Evolutionary conservation across 2,329 filamentous ascomycete species (phyloP).

Genomic region (Arthrinium phaeospermum): DNA sequence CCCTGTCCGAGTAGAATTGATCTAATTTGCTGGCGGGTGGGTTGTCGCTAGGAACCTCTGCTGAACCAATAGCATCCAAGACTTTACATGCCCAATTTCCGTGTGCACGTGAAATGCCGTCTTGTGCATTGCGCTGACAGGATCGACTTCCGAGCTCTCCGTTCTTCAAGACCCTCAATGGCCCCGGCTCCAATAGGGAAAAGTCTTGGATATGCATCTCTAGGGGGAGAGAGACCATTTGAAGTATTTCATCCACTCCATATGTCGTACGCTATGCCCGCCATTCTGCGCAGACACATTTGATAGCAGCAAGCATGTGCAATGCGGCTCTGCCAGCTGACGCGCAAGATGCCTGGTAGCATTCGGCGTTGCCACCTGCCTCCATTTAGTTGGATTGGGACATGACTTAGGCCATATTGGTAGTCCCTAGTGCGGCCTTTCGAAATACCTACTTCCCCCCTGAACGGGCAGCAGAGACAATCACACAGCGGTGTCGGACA

Average conservation of each 20-base stretch:
- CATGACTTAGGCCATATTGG: background rate
- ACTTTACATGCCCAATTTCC: slow-evolving; percentile 14
- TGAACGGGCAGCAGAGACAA: slow-evolving; percentile 9
- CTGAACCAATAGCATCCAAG: slow-evolving; percentile 1
- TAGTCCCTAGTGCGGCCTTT: background rate
- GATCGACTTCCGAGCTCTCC: slow-evolving; percentile 11
- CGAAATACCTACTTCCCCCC: background rate
- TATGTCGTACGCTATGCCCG: background rate
- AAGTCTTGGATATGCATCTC: background rate
- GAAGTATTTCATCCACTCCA: background rate
- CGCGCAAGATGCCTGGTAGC: background rate
- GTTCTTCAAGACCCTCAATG: background rate
- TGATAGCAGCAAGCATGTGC: background rate
- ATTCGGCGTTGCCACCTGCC: slow-evolving; percentile 6
- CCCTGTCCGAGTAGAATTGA: slow-evolving; percentile 11
- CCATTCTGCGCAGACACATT: background rate
- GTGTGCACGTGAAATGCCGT: slow-evolving; percentile 13
- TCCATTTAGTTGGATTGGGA: background rate
- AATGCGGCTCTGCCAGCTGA: slow-evolving; percentile 13
- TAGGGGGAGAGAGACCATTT: background rate
- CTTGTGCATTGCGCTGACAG: slow-evolving; percentile 12
- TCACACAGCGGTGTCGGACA: background rate
- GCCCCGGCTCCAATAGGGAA: background rate
- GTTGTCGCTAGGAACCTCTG: background rate
- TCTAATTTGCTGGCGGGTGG: slow-evolving; percentile 10